A percentile compares a stretch with the other conserved stretches of the same genome.
These are phyloP conservation scores for Fistulina hepatica DNA, from an alignment of 1,284 basidiomycete genomes.

Conservation along the genomic window DNA sequence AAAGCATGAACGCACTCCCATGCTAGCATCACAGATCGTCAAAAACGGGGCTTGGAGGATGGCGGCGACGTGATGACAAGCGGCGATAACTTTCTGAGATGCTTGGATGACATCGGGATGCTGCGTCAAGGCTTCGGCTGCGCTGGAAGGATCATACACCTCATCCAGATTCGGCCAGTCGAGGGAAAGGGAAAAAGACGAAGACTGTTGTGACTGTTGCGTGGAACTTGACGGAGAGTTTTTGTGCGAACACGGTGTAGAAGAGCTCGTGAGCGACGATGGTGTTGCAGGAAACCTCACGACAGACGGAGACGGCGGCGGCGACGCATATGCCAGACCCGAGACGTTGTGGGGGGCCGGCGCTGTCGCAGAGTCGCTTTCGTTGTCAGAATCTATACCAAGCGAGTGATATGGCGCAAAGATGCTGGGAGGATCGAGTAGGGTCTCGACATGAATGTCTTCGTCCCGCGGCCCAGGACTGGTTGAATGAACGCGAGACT, in stretches of 20 bases:
- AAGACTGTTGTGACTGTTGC: too few relatives aligned
- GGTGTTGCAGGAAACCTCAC: constrained; percentile 1
- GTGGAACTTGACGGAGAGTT: too few relatives aligned
- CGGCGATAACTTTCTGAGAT: constrained; percentile 41
- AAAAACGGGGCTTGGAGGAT: constrained; percentile 57
- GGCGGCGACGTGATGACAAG: constrained; percentile 51
- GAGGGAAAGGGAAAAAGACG: constrained; percentile 16
- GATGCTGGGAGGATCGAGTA: neutral
- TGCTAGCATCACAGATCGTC: constrained; percentile 52
- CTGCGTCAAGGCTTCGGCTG: constrained; percentile 41
- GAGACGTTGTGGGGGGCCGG: constrained; percentile 2
- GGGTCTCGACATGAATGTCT: neutral
- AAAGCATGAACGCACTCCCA: constrained; percentile 42
- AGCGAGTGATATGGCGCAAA: neutral
- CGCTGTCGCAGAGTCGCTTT: neutral
- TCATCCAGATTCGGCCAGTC: constrained; percentile 53
- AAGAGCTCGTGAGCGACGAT: constrained; percentile 5
- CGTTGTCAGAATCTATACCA: neutral
- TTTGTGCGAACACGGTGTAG: too few relatives aligned
- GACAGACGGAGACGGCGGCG: constrained; percentile 30
- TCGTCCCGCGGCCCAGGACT: too few relatives aligned
- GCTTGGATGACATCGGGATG: constrained; percentile 32
- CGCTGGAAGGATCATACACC: constrained; percentile 34
- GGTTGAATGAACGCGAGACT: neutral
- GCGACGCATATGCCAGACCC: constrained; percentile 27